phyloP scores from a whole-genome alignment of 2,329 filamentous ascomycete species.

The Cladobotryum protrusum region DNA sequence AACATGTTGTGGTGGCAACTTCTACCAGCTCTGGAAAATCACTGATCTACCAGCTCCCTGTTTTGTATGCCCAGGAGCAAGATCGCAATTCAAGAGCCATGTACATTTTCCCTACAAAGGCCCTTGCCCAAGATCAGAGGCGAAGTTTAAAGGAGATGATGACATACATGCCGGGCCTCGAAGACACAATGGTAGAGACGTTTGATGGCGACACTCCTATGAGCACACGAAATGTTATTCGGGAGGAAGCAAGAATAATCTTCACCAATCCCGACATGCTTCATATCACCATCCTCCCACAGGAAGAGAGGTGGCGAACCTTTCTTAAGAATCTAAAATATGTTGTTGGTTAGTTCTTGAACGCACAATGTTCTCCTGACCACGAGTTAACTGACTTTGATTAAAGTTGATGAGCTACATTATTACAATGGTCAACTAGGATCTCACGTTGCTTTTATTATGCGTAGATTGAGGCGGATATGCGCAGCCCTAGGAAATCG shows the following conservation, averaged over 20 bases:
- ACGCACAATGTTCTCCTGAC: not conserved
- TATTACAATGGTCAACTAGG: constrained; percentile 96
- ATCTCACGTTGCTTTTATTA: constrained; percentile 89
- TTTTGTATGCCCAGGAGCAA: constrained; percentile 77
- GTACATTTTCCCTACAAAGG: constrained; percentile 98
- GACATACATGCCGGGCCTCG: constrained; percentile 69
- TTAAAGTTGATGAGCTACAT: constrained; percentile 72
- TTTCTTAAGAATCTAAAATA: constrained; percentile 87
- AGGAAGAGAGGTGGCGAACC: constrained; percentile 81
- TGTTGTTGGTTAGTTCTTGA: constrained; percentile 58
- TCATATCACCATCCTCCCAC: constrained; percentile 85
- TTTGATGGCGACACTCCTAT: constrained; percentile 95
- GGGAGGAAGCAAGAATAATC: constrained; percentile 85
- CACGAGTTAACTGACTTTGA: not conserved
- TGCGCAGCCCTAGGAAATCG: constrained; percentile 87
- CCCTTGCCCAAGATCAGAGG: constrained; percentile 88
- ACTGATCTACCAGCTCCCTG: constrained; percentile 93
- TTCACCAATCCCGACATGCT: constrained; percentile 99
- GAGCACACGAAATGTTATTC: constrained; percentile 67
- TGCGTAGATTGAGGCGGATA: constrained; percentile 79
- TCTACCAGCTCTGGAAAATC: constrained; percentile 97
- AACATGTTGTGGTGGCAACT: constrained; percentile 86
- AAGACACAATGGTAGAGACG: constrained; percentile 76
- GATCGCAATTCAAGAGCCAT: constrained; percentile 75
- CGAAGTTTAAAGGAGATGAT: constrained; percentile 82